Conservation (phyloP, 768 basidiomycete genomes). For the Kwoniella dejecticola region DNA sequence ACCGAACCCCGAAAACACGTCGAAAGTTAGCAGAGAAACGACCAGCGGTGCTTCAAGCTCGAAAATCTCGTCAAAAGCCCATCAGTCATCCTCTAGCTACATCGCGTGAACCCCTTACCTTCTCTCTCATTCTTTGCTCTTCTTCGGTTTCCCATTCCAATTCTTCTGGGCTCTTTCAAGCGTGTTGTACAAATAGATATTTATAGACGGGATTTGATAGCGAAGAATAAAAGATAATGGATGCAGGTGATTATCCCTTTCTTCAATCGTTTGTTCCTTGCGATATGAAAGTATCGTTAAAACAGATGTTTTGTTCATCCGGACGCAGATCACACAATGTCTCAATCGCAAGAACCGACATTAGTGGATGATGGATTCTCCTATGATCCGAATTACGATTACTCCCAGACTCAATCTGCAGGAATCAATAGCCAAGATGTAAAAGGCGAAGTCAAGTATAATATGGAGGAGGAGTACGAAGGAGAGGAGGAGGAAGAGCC, state of each 20-base stretch:
- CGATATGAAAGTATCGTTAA: conserved; percentile 9
- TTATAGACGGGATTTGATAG: background rate
- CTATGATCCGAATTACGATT: conserved; percentile 26
- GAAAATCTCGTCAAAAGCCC: background rate
- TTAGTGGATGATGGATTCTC: conserved; percentile 30
- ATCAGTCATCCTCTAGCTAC: background rate
- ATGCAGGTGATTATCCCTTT: conserved; percentile 46
- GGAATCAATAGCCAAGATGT: conserved; percentile 3
- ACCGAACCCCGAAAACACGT: background rate
- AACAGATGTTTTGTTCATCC: conserved; percentile 15
- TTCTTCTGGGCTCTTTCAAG: background rate
- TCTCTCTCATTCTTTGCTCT: background rate
- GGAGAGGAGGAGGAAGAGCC: conserved; percentile 27
- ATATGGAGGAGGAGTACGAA: conserved; percentile 19
- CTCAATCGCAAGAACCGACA: conserved; percentile 10
- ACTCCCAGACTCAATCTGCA: conserved; percentile 9
- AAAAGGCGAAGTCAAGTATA: conserved; percentile 13
- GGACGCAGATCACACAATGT: conserved; percentile 26
- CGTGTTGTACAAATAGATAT: conserved; percentile 6
- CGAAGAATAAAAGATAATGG: conserved; percentile 27
- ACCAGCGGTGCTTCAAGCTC: too few relatives aligned
- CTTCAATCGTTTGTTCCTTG: conserved; percentile 1
- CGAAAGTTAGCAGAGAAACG: background rate
- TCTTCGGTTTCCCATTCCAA: background rate
- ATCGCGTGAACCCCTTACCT: conserved; percentile 19